Percentiles rank a stretch among this genome's conserved stretches.
Conservation (phyloP, 2,329 filamentous ascomycete species). For the Fusarium staphyleae region DNA sequence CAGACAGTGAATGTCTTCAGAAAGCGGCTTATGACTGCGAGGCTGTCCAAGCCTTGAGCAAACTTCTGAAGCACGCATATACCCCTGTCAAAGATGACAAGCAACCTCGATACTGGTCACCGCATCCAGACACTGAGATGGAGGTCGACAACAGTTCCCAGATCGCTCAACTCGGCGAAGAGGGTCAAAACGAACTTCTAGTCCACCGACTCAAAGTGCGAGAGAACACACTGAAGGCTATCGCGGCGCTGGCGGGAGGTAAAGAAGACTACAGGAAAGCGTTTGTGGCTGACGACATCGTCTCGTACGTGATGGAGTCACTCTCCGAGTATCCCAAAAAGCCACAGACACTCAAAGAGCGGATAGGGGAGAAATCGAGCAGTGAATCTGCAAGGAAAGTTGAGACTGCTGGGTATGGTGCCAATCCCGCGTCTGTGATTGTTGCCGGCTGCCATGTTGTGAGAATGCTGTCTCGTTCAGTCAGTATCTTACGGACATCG, state of each 20-base stretch:
- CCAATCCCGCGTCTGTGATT: constrained; percentile 78
- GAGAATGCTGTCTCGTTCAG: constrained; percentile 82
- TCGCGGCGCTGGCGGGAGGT: constrained; percentile 81
- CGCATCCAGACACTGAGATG: constrained; percentile 47
- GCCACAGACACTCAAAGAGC: constrained; percentile 54
- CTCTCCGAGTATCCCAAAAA: constrained; percentile 65
- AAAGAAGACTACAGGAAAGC: constrained; percentile 85
- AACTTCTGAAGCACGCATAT: constrained; percentile 60
- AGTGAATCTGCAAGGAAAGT: constrained; percentile 43
- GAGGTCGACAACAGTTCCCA: constrained; percentile 45
- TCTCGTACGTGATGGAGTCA: constrained; percentile 84
- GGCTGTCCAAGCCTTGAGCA: constrained; percentile 55
- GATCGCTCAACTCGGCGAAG: constrained; percentile 61
- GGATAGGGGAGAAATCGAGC: constrained; percentile 48
- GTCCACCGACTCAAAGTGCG: constrained; percentile 78
- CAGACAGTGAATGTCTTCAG: constrained; percentile 80
- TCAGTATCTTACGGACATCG: constrained; percentile 82
- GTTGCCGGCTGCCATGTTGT: constrained; percentile 85
- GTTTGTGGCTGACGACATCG: constrained; percentile 81
- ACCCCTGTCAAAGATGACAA: constrained; percentile 49
- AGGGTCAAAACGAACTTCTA: constrained; percentile 65
- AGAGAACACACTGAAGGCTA: constrained; percentile 76
- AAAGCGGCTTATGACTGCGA: constrained; percentile 77
- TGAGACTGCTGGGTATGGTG: constrained; percentile 63
- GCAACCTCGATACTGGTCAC: constrained; percentile 50